Conservation (phyloP, 2,329 filamentous ascomycete genomes). For the Colletotrichum sp. region DNA sequence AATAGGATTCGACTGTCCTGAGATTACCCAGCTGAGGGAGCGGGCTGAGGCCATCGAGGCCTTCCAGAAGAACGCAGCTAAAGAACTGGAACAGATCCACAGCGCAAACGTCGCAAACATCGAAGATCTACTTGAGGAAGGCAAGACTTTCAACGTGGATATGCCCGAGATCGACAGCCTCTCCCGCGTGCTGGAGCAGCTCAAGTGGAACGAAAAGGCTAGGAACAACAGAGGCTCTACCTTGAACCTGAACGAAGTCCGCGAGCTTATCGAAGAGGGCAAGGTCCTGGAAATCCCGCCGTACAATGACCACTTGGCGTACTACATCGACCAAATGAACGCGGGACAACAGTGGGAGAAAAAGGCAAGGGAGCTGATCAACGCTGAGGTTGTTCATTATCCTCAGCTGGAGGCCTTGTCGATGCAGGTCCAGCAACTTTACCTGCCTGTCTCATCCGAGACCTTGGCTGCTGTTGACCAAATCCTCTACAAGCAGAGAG, state of each 20-base stretch:
- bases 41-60: conserved; percentile 83
- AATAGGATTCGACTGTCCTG: conserved; percentile 91
- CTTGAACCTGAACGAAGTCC: conserved; percentile 79
- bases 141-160: conserved; percentile 88
- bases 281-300: conserved; percentile 77
- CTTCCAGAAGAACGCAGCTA: conserved; percentile 79
- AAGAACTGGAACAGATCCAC: conserved; percentile 70
- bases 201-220: conserved; percentile 87
- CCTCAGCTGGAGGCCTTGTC: conserved; percentile 93
- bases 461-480: conserved; percentile 86
- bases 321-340: conserved; percentile 76
- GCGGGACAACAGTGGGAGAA: conserved; percentile 88
- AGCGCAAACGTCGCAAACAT: conserved; percentile 74
- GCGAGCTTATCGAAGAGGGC: conserved; percentile 78
- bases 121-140: conserved; percentile 89
- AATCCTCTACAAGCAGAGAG: conserved; percentile 93
- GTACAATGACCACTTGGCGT: conserved; percentile 79
- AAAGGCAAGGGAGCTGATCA: conserved; percentile 91
- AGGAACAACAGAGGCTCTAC: conserved; percentile 66
- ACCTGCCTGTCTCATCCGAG: conserved; percentile 80
- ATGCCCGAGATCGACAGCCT: conserved; percentile 87
- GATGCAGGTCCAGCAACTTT: conserved; percentile 72
- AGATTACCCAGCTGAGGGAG: conserved; percentile 85
- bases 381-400: conserved; percentile 91
- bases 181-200: conserved; percentile 79